phyloP scores from a whole-genome alignment of 2,329 filamentous ascomycete genomes.

The Trichoderma asperellum region DNA sequence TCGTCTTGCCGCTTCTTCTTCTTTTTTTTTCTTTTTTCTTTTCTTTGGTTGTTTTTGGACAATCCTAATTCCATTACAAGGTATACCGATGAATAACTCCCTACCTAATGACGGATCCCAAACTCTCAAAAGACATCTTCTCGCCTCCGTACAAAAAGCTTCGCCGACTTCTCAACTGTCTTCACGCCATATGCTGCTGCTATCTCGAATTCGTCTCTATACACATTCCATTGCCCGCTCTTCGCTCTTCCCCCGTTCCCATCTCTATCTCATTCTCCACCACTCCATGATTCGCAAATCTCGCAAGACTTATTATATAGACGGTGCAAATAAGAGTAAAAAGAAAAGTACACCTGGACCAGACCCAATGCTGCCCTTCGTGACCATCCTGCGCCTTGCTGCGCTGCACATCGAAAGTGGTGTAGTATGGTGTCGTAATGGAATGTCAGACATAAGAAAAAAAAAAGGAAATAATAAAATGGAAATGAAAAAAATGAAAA shows the following conservation, averaged over 20 bases:
- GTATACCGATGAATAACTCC: conserved; percentile 42
- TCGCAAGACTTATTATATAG: conserved; percentile 34
- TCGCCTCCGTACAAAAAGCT: conserved; percentile 6
- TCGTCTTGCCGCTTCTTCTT: not conserved
- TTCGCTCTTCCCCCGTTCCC: not conserved
- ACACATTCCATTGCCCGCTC: conserved; percentile 15
- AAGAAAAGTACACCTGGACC: conserved; percentile 38
- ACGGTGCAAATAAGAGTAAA: conserved; percentile 31
- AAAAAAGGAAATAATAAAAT: conserved; percentile 28
- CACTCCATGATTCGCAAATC: conserved; percentile 29
- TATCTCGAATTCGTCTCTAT: conserved; percentile 11
- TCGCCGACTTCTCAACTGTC: conserved; percentile 19
- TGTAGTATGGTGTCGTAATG: conserved; percentile 43
- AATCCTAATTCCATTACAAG: conserved; percentile 43
- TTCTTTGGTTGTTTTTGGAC: conserved; percentile 29
- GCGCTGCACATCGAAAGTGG: conserved; percentile 45
- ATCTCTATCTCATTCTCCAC: conserved; percentile 23
- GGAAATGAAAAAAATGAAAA: not conserved
- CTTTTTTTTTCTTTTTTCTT: not conserved
- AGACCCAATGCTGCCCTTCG: conserved; percentile 46
- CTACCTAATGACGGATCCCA: conserved; percentile 30
- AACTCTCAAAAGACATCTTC: conserved; percentile 30
- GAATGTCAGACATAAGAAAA: conserved; percentile 40
- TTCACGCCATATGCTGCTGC: conserved; percentile 18
- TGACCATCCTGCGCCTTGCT: conserved; percentile 46